A percentile compares a stretch with the other conserved stretches of the same genome.
These are phyloP conservation scores for Botryobasidium botryosum DNA, from an alignment of 768 basidiomycete species.

Conservation along the genomic window DNA sequence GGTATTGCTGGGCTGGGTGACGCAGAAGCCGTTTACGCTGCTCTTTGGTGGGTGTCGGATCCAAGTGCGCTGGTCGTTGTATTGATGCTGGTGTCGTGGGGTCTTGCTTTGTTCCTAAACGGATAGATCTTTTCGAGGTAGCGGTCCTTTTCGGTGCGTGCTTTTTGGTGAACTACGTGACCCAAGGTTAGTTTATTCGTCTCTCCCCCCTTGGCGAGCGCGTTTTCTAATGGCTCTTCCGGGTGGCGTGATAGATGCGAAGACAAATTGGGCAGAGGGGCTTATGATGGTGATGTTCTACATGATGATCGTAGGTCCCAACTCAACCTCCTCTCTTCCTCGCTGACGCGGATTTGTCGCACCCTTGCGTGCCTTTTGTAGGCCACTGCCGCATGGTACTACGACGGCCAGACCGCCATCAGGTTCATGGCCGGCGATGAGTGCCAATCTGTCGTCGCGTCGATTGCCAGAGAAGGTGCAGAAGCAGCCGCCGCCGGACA, in stretches of 20 bases:
- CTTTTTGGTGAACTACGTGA: constrained; percentile 67
- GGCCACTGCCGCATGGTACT: constrained; percentile 54
- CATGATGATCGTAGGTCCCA: constrained; percentile 41
- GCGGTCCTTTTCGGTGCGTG: constrained; percentile 45
- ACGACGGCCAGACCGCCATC: constrained; percentile 38
- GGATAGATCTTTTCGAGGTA: constrained; percentile 10
- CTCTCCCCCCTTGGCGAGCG: too few species aligned
- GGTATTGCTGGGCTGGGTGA: constrained; percentile 53
- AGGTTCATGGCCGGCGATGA: too few species aligned
- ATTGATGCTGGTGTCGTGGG: too few species aligned
- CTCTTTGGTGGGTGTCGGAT: constrained; percentile 46
- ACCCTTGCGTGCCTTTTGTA: constrained; percentile 14
- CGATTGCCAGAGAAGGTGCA: too few species aligned
- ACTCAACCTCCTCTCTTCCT: neutral
- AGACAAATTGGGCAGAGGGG: constrained; percentile 69
- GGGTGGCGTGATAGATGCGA: too few species aligned
- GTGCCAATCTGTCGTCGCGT: too few species aligned
- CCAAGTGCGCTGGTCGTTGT: too few species aligned
- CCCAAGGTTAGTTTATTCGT: too few species aligned
- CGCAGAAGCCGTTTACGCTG: constrained; percentile 37
- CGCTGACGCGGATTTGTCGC: neutral
- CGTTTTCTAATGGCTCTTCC: too few species aligned
- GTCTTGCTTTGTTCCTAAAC: too few species aligned
- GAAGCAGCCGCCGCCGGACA: too few species aligned
- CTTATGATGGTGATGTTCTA: constrained; percentile 50